phyloP scores from a whole-genome alignment of 208 protist species.

The Entamoeba invadens region DNA sequence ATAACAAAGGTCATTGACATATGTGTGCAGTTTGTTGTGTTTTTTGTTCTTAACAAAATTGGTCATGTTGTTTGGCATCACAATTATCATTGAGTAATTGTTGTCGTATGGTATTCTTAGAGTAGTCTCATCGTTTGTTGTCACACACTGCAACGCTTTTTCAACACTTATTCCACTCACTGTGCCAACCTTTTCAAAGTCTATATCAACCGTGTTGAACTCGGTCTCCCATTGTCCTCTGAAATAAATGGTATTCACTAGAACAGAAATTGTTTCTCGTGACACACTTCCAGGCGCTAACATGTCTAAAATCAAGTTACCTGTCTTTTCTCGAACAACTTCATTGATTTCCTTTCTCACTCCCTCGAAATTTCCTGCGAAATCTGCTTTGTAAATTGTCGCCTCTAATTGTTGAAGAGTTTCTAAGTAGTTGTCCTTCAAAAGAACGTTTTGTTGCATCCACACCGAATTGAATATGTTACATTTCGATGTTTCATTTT shows the following conservation, averaged over 20 bases:
- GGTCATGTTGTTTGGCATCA: not conserved
- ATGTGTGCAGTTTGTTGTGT: not conserved
- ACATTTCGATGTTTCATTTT: too few relatives aligned
- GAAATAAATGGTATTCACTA: not conserved
- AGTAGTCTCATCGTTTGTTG: not conserved
- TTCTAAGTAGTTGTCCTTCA: too few relatives aligned
- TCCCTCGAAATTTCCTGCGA: not conserved
- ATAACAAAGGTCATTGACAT: not conserved
- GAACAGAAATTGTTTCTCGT: not conserved
- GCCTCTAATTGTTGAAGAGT: too few relatives aligned
- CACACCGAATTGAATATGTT: too few relatives aligned
- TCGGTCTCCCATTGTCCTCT: not conserved
- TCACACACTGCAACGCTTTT: not conserved
- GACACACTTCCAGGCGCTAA: not conserved
- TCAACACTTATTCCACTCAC: not conserved
- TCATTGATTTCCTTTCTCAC: not conserved
- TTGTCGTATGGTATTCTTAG: not conserved
- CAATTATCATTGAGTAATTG: not conserved
- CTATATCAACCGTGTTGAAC: not conserved
- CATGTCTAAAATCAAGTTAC: not conserved
- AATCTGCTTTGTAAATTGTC: not conserved
- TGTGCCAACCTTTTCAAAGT: not conserved
- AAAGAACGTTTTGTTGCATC: too few relatives aligned
- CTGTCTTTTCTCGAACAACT: not conserved
- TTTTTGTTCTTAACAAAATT: not conserved